Evolutionary conservation across 116 monocot genomes (phyloP).

Genomic region (Dioscorea cayenensis): DNA sequence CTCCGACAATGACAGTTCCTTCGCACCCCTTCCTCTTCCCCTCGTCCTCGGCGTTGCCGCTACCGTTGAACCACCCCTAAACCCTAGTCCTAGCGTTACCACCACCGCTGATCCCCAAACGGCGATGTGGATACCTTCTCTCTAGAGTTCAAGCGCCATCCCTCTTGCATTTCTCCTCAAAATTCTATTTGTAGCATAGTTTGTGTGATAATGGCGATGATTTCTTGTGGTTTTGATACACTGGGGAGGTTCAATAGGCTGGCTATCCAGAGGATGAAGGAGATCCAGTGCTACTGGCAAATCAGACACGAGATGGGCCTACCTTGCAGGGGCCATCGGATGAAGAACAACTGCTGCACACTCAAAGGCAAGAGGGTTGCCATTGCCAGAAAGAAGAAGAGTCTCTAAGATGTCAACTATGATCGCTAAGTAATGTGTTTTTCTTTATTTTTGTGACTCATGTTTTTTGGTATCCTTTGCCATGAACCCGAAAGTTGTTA

Average conservation of each 20-base stretch:
- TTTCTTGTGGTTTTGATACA: constrained; percentile 1
- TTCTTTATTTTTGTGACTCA: not conserved
- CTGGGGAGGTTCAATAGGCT: constrained; percentile 63
- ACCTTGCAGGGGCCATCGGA: constrained; percentile 59
- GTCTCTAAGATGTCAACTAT: not conserved
- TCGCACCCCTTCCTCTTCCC: not conserved
- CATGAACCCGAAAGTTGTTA: not conserved
- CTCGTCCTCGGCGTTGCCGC: not conserved
- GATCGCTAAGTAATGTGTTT: not conserved
- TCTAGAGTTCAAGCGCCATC: not conserved
- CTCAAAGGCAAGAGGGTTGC: constrained; percentile 54
- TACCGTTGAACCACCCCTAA: not conserved
- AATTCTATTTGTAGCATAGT: not conserved
- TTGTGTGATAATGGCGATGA: not conserved
- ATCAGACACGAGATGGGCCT: constrained; percentile 58
- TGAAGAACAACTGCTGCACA: constrained; percentile 67
- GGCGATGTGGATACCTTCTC: not conserved
- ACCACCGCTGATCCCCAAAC: not conserved
- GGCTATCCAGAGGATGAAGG: constrained; percentile 64
- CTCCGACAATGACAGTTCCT: not conserved
- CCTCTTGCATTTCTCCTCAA: not conserved
- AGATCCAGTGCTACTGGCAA: constrained; percentile 57
- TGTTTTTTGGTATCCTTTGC: not conserved
- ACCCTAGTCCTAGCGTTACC: not conserved
- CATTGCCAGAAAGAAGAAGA: constrained; percentile 53